Evolutionary conservation across 768 basidiomycete genomes (phyloP).

Genomic region (Pleurotus ostreatus): DNA sequence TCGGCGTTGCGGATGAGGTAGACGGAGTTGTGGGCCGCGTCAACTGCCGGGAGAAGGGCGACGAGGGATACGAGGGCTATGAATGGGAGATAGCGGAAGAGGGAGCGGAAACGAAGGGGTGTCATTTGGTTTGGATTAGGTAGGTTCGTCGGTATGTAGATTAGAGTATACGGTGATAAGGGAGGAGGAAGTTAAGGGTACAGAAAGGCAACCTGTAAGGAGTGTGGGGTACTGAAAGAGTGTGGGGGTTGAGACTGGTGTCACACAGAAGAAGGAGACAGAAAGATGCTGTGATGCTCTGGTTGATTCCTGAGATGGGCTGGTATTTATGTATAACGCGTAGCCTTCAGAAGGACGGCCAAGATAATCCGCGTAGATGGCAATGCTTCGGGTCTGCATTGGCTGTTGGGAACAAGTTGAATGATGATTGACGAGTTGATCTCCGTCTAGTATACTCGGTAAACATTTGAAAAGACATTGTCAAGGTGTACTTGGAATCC

Average conservation of each 20-base stretch:
- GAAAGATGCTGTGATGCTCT: no score
- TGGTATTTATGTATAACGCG: no score
- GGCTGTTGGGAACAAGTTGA: no score
- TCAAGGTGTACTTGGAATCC: no score
- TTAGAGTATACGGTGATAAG: not conserved
- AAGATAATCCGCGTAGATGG: no score
- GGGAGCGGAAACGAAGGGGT: not conserved
- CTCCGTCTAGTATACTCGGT: no score
- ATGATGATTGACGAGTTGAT: no score
- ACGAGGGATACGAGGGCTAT: slow-evolving; percentile 1
- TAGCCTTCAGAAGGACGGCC: no score
- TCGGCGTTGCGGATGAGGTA: slow-evolving; percentile 22
- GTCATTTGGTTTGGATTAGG: not conserved
- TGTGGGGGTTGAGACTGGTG: not conserved
- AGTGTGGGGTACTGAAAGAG: not conserved
- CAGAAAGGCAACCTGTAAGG: not conserved
- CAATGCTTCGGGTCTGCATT: no score
- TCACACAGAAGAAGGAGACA: not conserved
- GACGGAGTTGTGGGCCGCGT: slow-evolving; percentile 16
- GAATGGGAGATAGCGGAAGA: not conserved
- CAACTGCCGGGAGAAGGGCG: slow-evolving; percentile 4
- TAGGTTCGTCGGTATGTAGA: not conserved
- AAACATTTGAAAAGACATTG: no score
- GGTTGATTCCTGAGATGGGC: no score
- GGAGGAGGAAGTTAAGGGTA: no score